Base-by-base conservation (phyloP, 768 basidiomycete species). In the Phaeotremella skinneri region DNA sequence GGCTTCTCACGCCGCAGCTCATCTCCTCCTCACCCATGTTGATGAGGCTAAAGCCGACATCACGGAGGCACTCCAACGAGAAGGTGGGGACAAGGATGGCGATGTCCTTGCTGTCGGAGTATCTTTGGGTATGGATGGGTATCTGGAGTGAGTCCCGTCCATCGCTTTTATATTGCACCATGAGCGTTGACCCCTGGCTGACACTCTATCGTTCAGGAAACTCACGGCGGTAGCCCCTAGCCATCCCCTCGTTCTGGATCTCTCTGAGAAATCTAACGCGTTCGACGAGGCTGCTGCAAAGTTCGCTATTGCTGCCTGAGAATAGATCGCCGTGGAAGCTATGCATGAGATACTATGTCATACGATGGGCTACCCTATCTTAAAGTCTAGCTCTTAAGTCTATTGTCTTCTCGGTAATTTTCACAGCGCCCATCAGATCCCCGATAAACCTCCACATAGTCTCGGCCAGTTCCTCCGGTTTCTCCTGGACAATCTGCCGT, bases 221-320 rank as follows among this genome's bases (percentile, higher is more conserved):
- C 65, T 80, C 14, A 53, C 61, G 0, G 14, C 64, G 0, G 59
- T 64, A 9, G 73, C 75, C 13, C 66, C 79, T 11, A 23, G 43
- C 20, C 78, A 79, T 60, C 79, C 79, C 0, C 61, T 76, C 37
- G 63, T 79, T 13, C 27, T 66, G 23, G 78, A 79, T 54, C 52
- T 79, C 16, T 64, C 62, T 9, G 72, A 68, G 26, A 79, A 79
- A 62, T 65, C 69, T 16, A 34, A 51, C 17, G 61, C 71, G 17
- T 80, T 80, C 55, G 79, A 80, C 49, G 77, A 75, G 32, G 79
- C 79, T 1, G 78, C 79, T 21, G 64, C 69, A 27, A 79, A 76
- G 60, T 79, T 76, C 45, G 61, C 61, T 5, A 61, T 78, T 25
- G 45, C 73, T 7, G 68, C 70, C 39, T 73, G 64, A 34, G 27